Evolutionary conservation across 2,329 filamentous ascomycete genomes (phyloP).

Genomic region (Aspergillus ochraceus): DNA sequence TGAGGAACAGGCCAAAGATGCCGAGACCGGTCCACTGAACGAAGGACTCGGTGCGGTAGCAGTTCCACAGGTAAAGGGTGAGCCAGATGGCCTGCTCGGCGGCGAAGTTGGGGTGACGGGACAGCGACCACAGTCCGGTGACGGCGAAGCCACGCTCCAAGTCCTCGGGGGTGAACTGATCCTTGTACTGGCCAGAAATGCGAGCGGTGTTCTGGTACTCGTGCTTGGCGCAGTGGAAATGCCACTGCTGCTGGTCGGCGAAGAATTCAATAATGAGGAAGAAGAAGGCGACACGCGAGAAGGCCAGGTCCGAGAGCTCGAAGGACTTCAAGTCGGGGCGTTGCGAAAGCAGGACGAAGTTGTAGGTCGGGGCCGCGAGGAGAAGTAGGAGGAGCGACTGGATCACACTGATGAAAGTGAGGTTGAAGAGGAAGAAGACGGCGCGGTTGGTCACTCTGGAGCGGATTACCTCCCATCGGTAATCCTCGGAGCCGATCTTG

Average conservation of each 20-base stretch:
- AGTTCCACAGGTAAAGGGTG: slow-evolving; percentile 82
- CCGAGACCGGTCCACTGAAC: slow-evolving; percentile 80
- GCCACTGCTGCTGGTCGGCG: slow-evolving; percentile 92
- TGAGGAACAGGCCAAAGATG: slow-evolving; percentile 65
- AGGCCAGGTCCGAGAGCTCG: slow-evolving; percentile 59
- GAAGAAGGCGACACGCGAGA: slow-evolving; percentile 56
- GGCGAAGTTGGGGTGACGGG: slow-evolving; percentile 91
- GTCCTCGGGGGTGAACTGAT: slow-evolving; percentile 64
- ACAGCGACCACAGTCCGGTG: slow-evolving; percentile 81
- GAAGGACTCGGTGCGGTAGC: slow-evolving; percentile 67
- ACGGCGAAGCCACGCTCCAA: slow-evolving; percentile 88
- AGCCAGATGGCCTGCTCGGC: slow-evolving; percentile 93
- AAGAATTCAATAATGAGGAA: slow-evolving; percentile 70
- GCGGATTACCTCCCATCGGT: slow-evolving; percentile 82
- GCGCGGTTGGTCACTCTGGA: slow-evolving; percentile 68
- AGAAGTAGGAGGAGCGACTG: slow-evolving; percentile 81
- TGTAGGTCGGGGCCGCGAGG: slow-evolving; percentile 79
- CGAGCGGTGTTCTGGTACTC: slow-evolving; percentile 72
- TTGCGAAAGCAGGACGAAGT: slow-evolving; percentile 71
- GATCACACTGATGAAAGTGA: slow-evolving; percentile 80
- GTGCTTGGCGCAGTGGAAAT: slow-evolving; percentile 78
- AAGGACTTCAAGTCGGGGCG: slow-evolving; percentile 57
- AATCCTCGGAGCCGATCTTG: slow-evolving; percentile 84
- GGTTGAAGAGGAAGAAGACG: slow-evolving; percentile 80
- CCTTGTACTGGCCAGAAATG: slow-evolving; percentile 57